Conservation (phyloP, 2,329 filamentous ascomycete species). For the Xylaria sp. region DNA sequence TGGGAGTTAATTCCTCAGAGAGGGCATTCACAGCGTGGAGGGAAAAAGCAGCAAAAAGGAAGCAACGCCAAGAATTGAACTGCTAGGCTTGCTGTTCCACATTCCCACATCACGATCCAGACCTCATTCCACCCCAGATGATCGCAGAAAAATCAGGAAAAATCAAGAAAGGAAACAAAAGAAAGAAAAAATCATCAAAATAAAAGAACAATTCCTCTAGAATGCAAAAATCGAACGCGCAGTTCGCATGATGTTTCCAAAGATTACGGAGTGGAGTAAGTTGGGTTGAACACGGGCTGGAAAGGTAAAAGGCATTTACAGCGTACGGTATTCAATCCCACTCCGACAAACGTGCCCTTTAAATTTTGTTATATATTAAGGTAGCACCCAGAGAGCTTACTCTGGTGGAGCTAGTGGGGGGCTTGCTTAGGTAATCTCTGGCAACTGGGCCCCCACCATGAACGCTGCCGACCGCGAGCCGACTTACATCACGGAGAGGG, state of each 20-base stretch:
- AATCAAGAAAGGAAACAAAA: background rate
- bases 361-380: conserved; percentile 15
- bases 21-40: too few relatives aligned
- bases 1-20: too few relatives aligned
- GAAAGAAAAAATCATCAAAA: background rate
- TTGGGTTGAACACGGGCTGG: conserved; percentile 33
- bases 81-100: background rate
- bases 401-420: background rate
- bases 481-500: conserved; percentile 3
- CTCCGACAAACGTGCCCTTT: background rate
- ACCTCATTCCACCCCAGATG: background rate
- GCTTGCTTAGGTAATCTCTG: too few relatives aligned
- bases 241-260: conserved; percentile 39
- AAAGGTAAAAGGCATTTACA: conserved; percentile 33
- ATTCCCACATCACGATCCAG: background rate
- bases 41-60: background rate
- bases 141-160: background rate
- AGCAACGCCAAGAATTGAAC: background rate
- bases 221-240: conserved; percentile 48
- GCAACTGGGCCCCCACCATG: too few relatives aligned
- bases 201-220: background rate
- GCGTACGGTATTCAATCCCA: conserved; percentile 33
- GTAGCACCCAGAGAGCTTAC: background rate
- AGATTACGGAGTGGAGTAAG: conserved; percentile 35
- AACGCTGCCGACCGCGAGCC: too few relatives aligned